Base-by-base conservation (phyloP, 1,139 yeast species). In the Protomyces arabidopsidicola region DNA sequence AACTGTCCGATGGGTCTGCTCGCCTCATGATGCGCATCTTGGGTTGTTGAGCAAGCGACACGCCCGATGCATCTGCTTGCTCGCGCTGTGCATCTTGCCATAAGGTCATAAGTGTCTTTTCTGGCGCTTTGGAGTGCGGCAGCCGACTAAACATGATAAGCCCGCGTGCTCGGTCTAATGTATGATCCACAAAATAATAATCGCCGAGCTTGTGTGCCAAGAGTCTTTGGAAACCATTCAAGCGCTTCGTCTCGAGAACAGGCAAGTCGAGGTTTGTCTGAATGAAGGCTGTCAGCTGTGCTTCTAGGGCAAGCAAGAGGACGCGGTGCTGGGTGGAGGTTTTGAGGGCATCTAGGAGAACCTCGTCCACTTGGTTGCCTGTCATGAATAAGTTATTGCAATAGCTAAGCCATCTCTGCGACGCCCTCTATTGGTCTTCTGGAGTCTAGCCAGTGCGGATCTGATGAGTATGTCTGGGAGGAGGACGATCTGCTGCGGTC, bases 131-230 rank as follows among this genome's bases (percentile, higher is more conserved):
- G 9, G 59, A 53, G 53, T 56, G 34, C n/a, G 54, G 64, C 2
- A 38, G 54, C 48, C 55, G 55, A 53, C 36, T 53, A 45, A 53
- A 60, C n/a, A 54, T 38, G 3, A 60, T 22, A 14, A 48, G 38
- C 14, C 53, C 54, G 12, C 54, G 54, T 10, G 53, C 9, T 12
- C 35, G 18, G 20, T 55, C 64, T 2, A 45, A 27, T 20, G 55
- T 55, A 51, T 61, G 64, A 12, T 50, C 38, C 20, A 61, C 53
- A 24, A 18, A 45, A 42, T 55, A 61, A 31, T 53, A 61, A 18
- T 61, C 64, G 24, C 60, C 64, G 3, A 55, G 38, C 45, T 53
- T 55, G 38, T 61, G 64, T 9, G 64, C 64, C 48, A 61, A 38
- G 10, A 61, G 64, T 6, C 64, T 51, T 16, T 61, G 64, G 34